These are phyloP conservation scores for Boletus bicolor DNA, from an alignment of 768 basidiomycete genomes.

Conservation along the genomic window DNA sequence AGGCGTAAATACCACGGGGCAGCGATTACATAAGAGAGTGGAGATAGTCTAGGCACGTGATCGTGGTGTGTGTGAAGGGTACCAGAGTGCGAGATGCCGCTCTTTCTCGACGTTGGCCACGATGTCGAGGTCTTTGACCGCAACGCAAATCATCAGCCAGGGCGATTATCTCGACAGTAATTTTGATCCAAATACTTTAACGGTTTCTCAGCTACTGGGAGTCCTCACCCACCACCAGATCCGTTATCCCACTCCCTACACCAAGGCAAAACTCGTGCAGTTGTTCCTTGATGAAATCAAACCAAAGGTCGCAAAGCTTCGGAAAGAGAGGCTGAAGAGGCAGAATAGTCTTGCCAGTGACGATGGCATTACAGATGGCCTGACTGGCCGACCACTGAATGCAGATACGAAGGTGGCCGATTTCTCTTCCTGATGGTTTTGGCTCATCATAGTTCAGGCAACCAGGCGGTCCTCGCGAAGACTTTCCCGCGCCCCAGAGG, in stretches of 20 bases:
- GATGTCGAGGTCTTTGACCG: slow-evolving; percentile 72
- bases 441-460: slow-evolving; percentile 13
- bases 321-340: slow-evolving; percentile 60
- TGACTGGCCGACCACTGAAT: slow-evolving; percentile 70
- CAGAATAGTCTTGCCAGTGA: slow-evolving; percentile 74
- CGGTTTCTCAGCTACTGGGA: slow-evolving; percentile 78
- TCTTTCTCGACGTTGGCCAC: slow-evolving; percentile 21
- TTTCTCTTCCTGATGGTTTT: slow-evolving; percentile 4
- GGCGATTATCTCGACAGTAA: slow-evolving; percentile 80
- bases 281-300: slow-evolving; percentile 79
- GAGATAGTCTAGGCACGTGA: slow-evolving; percentile 19
- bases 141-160: slow-evolving; percentile 66
- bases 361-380: slow-evolving; percentile 77
- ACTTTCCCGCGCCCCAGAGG: slow-evolving; percentile 53
- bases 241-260: slow-evolving; percentile 68
- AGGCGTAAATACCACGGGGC: too few relatives aligned
- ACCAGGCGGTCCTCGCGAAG: slow-evolving; percentile 61
- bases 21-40: too few relatives aligned
- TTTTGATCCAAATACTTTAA: slow-evolving; percentile 71
- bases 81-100: background rate
- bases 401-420: slow-evolving; percentile 43
- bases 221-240: slow-evolving; percentile 75
- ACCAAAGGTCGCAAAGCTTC: slow-evolving; percentile 51
- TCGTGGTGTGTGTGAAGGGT: slow-evolving; percentile 6
- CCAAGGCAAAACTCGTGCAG: slow-evolving; percentile 72